phyloP scores from a whole-genome alignment of 495 filamentous ascomycete species.

The Penicillium odoratum region DNA sequence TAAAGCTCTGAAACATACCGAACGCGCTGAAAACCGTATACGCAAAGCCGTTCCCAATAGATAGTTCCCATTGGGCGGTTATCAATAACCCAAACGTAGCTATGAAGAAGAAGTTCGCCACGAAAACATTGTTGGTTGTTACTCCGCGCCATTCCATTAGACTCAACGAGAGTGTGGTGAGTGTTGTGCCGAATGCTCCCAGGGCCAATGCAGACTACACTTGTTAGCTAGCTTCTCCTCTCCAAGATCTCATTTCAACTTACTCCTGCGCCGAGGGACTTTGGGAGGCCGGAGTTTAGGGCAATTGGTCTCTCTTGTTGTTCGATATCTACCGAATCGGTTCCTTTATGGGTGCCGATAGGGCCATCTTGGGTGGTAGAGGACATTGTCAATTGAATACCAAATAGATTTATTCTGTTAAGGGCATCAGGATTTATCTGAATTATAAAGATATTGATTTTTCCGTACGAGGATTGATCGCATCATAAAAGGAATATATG shows the following conservation, averaged over 20 bases:
- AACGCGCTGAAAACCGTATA: slow-evolving; percentile 54
- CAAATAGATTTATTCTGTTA: not conserved
- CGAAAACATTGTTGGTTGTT: slow-evolving; percentile 45
- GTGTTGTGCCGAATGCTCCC: slow-evolving; percentile 51
- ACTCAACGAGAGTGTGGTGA: slow-evolving; percentile 48
- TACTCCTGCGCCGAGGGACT: slow-evolving; percentile 29
- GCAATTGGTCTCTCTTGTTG: slow-evolving; percentile 12
- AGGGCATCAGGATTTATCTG: not conserved
- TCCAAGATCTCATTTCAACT: slow-evolving; percentile 4
- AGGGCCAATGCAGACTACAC: slow-evolving; percentile 46
- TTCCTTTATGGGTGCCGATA: slow-evolving; percentile 10
- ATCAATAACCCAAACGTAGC: slow-evolving; percentile 49
- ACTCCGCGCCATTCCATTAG: slow-evolving; percentile 53
- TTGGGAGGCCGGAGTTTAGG: slow-evolving; percentile 9
- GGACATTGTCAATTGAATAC: slow-evolving; percentile 9
- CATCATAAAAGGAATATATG: slow-evolving; percentile 1
- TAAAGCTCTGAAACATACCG: slow-evolving; percentile 13
- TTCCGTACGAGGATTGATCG: not conserved
- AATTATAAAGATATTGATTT: not conserved
- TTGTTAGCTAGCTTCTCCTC: not conserved
- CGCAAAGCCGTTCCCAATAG: slow-evolving; percentile 48
- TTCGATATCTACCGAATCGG: slow-evolving; percentile 20
- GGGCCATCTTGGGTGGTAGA: slow-evolving; percentile 8
- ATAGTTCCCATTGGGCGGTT: slow-evolving; percentile 53
- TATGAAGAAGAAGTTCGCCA: slow-evolving; percentile 53